Base-by-base conservation (phyloP, 768 basidiomycete genomes). In the Leccinum barrowsii region DNA sequence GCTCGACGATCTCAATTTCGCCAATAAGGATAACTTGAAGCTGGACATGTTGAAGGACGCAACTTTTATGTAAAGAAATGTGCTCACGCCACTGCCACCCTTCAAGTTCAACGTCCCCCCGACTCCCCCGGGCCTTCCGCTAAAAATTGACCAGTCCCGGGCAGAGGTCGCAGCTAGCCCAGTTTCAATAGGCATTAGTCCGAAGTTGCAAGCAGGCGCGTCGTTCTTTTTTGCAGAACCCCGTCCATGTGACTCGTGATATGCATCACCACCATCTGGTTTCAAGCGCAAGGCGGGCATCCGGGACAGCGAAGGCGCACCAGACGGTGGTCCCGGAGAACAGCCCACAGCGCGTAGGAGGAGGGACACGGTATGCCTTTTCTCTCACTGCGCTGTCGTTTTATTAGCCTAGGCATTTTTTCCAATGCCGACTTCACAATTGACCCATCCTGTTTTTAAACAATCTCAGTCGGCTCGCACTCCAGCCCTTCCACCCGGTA, bases 401-500 rank as follows among this genome's bases (percentile, higher is more conserved):
- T 10, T 21, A 10, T n/a, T n/a, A n/a, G n/a, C n/a, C n/a, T 22
- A 83, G 82, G 70, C 75, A 13, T 83, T 82, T 62, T 65, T 73
- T 47, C 72, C 80, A 4, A 66, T 84, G 69, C 67, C 80, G 0
- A 65, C 64, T 11, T 63, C 61, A 1, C 73, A 75, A 52, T 61
- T 84, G 19, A 73, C 70, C 22, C 70, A 81, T 19, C 70, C 73
- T 0, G 50, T 82, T 12, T 80, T 83, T 54, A n/a, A 72, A 78
- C 26, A 68, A 73, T 10, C 66, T 67, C 2, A 70, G 73, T 50
- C 60, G 55, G 30, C 69, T 81, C 11, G 59, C 71, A 2, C 61
- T 82, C 6, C 80, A 81, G 7, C 50, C 22, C 11, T 81, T 84
- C 59, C 69, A 72, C 47, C 76, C 80, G 1, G 82, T 81, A 52